Base-by-base conservation (phyloP, 2,329 filamentous ascomycete species). In the Fusarium sp. region DNA sequence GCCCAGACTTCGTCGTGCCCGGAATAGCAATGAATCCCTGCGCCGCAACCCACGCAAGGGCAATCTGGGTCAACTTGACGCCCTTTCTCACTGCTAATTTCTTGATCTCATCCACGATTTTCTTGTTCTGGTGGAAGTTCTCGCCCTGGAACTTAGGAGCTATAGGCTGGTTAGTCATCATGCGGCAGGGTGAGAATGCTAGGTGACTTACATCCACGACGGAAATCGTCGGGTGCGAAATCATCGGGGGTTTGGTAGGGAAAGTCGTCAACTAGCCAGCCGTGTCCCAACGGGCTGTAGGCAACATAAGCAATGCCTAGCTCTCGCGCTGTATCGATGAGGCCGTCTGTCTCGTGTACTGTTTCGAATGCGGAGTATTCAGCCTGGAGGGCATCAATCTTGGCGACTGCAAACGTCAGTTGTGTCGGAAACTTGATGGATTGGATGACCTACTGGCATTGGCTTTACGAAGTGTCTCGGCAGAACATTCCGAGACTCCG, bases 351-450 rank as follows among this genome's bases (percentile, higher is more conserved):
- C 11, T 61, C 57, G 7, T 61, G 57, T 0, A 61, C 3, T 2
- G 57, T 61, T 19, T 61, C 57, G 9, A 61, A 61, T 1, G 57
- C 54, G 0, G 57, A 61, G 20, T 61, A 61, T 11, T 61, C 57
- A 2, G 57, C 57, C 22, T 61, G 57, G 3, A 61, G 6, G 7
- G 57, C 55, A 28, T 61, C 55, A 6, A 61, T 61, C 32, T 60
- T 61, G 8, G 44, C 20, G 22, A 61, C 55, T 61, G 7, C 5
- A 6, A 2, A 22, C 4, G 8, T 56, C 6, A 43, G 53, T 15
- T 4, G 15, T 1, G 9, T 3, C 6, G 7, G 0, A 7, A 3
- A 4, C 3, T 4, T 14, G 6, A 17, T 2, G 0, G 6, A 11
- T 7, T 1, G 13, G 7, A 3, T 5, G 1, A 24, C 11, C 7